Conservation (phyloP, 148 eudicot genomes). For the Vaccinium macrocarpon region DNA sequence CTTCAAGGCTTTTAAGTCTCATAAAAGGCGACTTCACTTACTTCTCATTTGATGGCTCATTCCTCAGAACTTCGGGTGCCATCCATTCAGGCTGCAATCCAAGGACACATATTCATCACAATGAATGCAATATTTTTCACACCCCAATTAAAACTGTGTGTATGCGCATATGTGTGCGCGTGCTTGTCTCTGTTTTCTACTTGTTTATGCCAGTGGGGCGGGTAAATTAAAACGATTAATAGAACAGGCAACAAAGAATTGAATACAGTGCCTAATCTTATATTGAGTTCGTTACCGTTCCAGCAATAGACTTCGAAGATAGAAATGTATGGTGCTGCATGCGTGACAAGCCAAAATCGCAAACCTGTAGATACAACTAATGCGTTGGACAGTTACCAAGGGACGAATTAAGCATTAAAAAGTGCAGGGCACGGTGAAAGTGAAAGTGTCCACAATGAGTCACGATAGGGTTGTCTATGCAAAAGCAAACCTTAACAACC, state of each 20-base stretch:
- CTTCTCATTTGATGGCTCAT: constrained; percentile 95
- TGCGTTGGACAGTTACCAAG: not conserved
- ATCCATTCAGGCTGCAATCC: constrained; percentile 94
- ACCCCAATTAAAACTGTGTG: not conserved
- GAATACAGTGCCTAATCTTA: not conserved
- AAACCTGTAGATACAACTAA: constrained; percentile 53
- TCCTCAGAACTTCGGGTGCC: constrained; percentile 99
- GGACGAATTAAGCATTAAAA: not conserved
- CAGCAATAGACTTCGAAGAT: constrained; percentile 91
- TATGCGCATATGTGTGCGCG: not conserved
- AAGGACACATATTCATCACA: constrained; percentile 23
- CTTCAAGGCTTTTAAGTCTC: not conserved
- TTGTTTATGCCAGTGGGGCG: not conserved
- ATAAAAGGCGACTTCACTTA: constrained; percentile 33
- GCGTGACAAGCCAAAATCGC: constrained; percentile 96
- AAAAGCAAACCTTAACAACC: constrained; percentile 80
- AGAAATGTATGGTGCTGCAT: constrained; percentile 86
- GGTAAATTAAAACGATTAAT: not conserved
- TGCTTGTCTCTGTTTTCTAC: not conserved
- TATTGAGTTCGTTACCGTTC: constrained; percentile 64
- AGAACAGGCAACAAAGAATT: not conserved
- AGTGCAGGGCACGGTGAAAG: not conserved
- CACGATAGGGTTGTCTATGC: not conserved
- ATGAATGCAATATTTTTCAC: constrained; percentile 2
- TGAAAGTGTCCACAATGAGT: not conserved